phyloP scores from a whole-genome alignment of 306 rosid species.

The Neltuma alba region DNA sequence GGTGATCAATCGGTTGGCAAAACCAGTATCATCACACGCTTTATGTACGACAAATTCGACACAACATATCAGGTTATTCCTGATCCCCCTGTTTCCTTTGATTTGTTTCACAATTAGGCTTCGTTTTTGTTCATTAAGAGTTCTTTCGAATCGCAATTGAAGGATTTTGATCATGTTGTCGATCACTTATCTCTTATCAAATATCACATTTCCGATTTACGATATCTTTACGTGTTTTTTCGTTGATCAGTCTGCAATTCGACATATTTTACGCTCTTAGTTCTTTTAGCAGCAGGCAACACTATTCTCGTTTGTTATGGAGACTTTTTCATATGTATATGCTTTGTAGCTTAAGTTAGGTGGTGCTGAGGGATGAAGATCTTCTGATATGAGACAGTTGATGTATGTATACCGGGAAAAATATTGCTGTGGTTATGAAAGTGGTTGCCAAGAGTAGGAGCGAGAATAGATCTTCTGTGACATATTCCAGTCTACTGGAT shows the following conservation, averaged over 20 bases:
- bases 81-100: neutral
- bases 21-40: neutral
- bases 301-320: neutral
- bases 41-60: neutral
- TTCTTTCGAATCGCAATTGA: neutral
- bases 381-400: neutral
- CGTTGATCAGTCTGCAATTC: constrained; percentile 11
- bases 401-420: neutral
- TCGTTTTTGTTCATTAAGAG: neutral
- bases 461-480: constrained; percentile 8
- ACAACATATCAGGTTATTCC: neutral
- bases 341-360: neutral
- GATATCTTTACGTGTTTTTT: constrained; percentile 19
- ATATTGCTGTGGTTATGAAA: neutral
- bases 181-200: neutral
- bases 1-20: neutral
- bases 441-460: constrained; percentile 5
- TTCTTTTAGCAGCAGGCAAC: neutral
- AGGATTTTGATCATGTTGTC: neutral
- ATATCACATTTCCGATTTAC: neutral
- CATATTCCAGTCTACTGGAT: constrained; percentile 21
- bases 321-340: neutral
- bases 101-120: neutral
- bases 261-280: neutral
- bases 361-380: constrained; percentile 1